Conservation (phyloP, 306 rosid genomes). For the Inga leiocalycina region DNA sequence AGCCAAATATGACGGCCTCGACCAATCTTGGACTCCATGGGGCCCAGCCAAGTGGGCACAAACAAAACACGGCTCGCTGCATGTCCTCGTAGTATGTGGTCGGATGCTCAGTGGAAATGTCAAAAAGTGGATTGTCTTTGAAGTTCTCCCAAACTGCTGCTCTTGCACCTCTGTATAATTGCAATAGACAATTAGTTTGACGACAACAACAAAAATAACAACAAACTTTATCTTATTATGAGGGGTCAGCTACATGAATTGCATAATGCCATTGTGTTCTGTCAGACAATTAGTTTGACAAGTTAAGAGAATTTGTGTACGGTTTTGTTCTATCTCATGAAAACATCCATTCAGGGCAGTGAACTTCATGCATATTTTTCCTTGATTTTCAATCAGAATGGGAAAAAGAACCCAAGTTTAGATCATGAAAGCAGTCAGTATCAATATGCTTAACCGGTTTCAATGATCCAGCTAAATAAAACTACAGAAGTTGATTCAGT, state of each 20-base stretch:
- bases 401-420: background rate
- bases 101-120: slow-evolving; percentile 94
- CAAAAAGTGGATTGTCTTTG: slow-evolving; percentile 94
- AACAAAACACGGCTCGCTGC: slow-evolving; percentile 94
- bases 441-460: slow-evolving; percentile 1
- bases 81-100: slow-evolving; percentile 95
- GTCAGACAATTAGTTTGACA: slow-evolving; percentile 24
- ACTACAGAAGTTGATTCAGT: slow-evolving; percentile 9
- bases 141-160: slow-evolving; percentile 99
- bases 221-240: too few species aligned
- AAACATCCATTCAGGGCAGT: slow-evolving; percentile 16
- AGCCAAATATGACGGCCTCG: slow-evolving; percentile 94
- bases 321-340: background rate
- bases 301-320: background rate
- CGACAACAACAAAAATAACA: too few species aligned
- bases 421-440: background rate
- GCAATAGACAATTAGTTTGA: background rate
- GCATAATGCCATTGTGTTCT: background rate
- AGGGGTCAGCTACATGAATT: too few species aligned
- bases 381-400: background rate
- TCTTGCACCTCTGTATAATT: slow-evolving; percentile 75
- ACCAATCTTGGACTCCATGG: slow-evolving; percentile 99
- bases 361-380: slow-evolving; percentile 14
- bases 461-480: slow-evolving; percentile 20
- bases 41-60: slow-evolving; percentile 99